These are phyloP conservation scores for Malus domestica DNA, from an alignment of 306 rosid genomes.

Conservation along the genomic window DNA sequence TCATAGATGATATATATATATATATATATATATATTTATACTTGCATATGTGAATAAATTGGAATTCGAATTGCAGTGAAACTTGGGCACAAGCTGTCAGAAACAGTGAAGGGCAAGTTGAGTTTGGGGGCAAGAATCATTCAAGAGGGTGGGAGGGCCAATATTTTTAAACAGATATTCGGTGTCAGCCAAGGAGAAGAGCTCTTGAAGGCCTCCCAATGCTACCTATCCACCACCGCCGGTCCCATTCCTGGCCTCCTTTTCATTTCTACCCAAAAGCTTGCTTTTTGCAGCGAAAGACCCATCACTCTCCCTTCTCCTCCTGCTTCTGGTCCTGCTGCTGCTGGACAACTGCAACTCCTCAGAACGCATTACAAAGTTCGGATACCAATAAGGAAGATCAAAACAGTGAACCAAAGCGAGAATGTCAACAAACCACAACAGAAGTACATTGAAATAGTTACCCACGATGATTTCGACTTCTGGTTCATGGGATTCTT, in stretches of 20 bases:
- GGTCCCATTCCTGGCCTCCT: constrained; percentile 87
- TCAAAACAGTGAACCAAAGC: constrained; percentile 51
- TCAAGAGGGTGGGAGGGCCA: constrained; percentile 70
- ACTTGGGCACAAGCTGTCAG: constrained; percentile 57
- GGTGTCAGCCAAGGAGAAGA: constrained; percentile 57
- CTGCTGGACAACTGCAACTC: constrained; percentile 13
- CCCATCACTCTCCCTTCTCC: constrained; percentile 40
- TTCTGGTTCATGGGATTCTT: constrained; percentile 89
- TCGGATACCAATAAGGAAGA: constrained; percentile 52
- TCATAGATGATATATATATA: background rate
- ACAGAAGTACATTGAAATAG: constrained; percentile 58
- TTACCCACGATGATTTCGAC: constrained; percentile 59
- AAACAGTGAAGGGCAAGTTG: constrained; percentile 64
- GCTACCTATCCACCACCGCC: constrained; percentile 63
- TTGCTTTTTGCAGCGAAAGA: constrained; percentile 74
- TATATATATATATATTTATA: background rate
- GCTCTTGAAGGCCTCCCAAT: constrained; percentile 78
- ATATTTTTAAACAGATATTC: constrained; percentile 57
- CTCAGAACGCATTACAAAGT: constrained; percentile 60
- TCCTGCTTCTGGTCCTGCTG: background rate
- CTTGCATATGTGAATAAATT: too few relatives aligned
- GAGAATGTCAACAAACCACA: constrained; percentile 48
- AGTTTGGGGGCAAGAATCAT: constrained; percentile 62
- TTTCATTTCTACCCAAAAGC: constrained; percentile 55
- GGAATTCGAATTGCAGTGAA: constrained; percentile 37